Percentiles rank a stretch among this genome's conserved stretches.
These are phyloP conservation scores for Knoxdaviesia capensis DNA, from an alignment of 2,329 filamentous ascomycete species.

Conservation along the genomic window DNA sequence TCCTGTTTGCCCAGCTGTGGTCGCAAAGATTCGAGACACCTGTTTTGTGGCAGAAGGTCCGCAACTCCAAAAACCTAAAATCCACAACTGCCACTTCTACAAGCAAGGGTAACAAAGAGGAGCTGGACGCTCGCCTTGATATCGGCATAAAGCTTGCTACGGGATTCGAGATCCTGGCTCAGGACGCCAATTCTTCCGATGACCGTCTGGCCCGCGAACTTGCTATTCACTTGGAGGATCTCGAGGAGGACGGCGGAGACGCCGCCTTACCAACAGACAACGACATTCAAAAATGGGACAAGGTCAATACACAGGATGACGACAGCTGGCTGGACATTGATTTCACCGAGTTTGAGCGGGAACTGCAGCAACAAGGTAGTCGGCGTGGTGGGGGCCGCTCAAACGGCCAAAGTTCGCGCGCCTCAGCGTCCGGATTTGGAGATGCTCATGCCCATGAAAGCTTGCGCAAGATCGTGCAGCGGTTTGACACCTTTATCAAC, in stretches of 20 bases:
- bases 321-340: slow-evolving; percentile 87
- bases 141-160: slow-evolving; percentile 78
- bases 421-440: slow-evolving; percentile 29
- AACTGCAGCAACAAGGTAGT: slow-evolving; percentile 30
- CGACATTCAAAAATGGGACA: slow-evolving; percentile 54
- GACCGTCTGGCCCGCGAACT: slow-evolving; percentile 55
- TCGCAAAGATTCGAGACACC: slow-evolving; percentile 64
- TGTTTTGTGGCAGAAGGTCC: slow-evolving; percentile 21
- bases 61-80: too few species aligned
- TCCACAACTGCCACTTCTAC: too few species aligned
- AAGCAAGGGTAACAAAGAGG: too few species aligned
- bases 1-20: slow-evolving; percentile 76
- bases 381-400: slow-evolving; percentile 9
- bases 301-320: slow-evolving; percentile 46
- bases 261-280: slow-evolving; percentile 42
- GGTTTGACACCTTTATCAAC: slow-evolving; percentile 84
- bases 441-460: slow-evolving; percentile 51
- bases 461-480: slow-evolving; percentile 73
- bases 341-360: slow-evolving; percentile 71
- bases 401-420: slow-evolving; percentile 2
- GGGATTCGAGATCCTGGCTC: slow-evolving; percentile 75
- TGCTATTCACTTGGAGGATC: slow-evolving; percentile 52
- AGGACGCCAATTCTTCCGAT: slow-evolving; percentile 45
- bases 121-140: slow-evolving; percentile 24
- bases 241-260: slow-evolving; percentile 47